Evolutionary conservation across 2,329 filamentous ascomycete genomes (phyloP).

Genomic region (Hypomyces perniciosus): DNA sequence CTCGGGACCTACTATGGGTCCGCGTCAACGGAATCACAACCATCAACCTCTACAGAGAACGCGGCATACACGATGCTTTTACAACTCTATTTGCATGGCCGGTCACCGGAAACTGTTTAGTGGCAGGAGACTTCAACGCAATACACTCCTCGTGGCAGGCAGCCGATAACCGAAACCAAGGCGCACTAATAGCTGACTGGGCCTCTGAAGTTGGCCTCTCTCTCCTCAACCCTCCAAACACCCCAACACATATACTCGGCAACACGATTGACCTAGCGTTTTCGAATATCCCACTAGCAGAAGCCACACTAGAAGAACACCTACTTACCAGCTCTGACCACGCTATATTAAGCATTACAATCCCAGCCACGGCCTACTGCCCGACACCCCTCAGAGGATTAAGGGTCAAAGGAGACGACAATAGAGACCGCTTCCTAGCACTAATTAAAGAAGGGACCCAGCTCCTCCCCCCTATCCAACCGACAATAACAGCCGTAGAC

Average conservation of each 20-base stretch:
- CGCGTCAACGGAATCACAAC: neutral
- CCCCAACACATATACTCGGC: neutral
- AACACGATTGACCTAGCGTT: conserved; percentile 17
- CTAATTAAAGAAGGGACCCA: too few relatives aligned
- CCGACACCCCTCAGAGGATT: too few relatives aligned
- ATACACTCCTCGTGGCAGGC: neutral
- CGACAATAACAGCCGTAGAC: too few relatives aligned
- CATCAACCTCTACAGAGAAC: neutral
- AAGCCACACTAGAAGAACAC: conserved; percentile 14
- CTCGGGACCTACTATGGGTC: neutral
- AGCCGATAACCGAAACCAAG: neutral
- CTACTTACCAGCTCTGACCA: conserved; percentile 13
- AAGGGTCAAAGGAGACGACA: too few relatives aligned
- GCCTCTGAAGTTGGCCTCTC: neutral
- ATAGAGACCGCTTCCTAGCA: too few relatives aligned
- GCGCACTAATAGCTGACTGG: neutral
- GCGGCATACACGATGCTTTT: neutral
- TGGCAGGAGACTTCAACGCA: neutral
- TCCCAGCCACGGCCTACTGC: too few relatives aligned
- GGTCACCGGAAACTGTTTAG: neutral
- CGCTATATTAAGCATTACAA: too few relatives aligned
- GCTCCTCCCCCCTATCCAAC: too few relatives aligned
- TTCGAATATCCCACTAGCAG: conserved; percentile 12
- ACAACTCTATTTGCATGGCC: neutral
- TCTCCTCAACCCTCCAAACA: neutral